Evolutionary conservation across 352 stramenopile species (phyloP), one percentile per base, ranked within the genome.

Genomic region (Pelagophyceae sp.): DNA sequence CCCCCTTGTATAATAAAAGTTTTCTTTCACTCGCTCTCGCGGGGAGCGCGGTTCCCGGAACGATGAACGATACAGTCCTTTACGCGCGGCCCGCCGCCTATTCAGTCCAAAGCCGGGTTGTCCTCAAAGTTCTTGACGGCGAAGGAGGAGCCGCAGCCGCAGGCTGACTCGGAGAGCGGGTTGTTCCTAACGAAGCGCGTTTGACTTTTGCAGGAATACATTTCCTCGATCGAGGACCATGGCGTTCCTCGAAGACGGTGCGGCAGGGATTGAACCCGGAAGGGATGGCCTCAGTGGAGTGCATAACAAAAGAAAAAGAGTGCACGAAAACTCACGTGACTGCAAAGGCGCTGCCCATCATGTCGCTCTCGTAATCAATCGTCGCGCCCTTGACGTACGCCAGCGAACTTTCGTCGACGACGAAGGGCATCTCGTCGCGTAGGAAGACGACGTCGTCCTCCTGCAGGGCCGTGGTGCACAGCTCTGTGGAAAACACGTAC

Each of bases 141-240:
- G 87, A 99, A 99, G 35, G 92, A 98, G 63, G 85, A 94, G 65
- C 95, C 96, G 85, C 96, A 99, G 74, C 96, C 95, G 85, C 96
- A 99, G 75, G 94, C 95, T 72, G 83, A 91, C 83, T 96, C 93
- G 67, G 93, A 96, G 81, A 98, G 94, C 45, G 96, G 96, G 87
- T 99, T 99, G 81, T 97, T 95, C 31, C 29, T 40, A 35, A 71
- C n/a, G 45, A 23, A 23, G 45, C 45, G 45, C 45, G 11, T 11
- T 54, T 79, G n/a, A n/a, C n/a, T n/a, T n/a, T n/a, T n/a, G n/a
- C n/a, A n/a, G n/a, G n/a, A n/a, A n/a, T n/a, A n/a, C n/a, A n/a
- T n/a, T n/a, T n/a, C n/a, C n/a, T n/a, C n/a, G n/a, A n/a, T n/a
- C n/a, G n/a, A n/a, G n/a, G n/a, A n/a, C n/a, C n/a, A n/a, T n/a